Base-by-base conservation (phyloP, 371 early-diverging fungal species). In the Rhizopus sp. region DNA sequence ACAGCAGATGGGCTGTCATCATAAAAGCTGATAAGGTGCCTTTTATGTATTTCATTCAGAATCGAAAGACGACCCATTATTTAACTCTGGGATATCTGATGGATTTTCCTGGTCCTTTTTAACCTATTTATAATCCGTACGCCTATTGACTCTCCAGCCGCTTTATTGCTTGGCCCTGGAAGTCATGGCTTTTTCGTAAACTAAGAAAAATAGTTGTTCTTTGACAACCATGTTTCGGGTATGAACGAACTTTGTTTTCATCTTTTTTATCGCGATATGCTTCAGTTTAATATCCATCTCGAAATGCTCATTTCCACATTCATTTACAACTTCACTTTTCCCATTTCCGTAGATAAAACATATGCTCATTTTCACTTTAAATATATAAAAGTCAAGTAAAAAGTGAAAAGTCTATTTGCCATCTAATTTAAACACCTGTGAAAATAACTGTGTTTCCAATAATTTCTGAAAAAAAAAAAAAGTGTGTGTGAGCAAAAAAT, bases 171-270 rank as follows among this genome's bases (percentile, higher is more conserved):
- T 52, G n/a, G 52, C 29, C 29, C 30, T 16, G 52, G 40, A n/a
- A 52, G 40, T 52, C 40, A 23, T 52, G 40, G 40, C n/a, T 39
- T 29, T 52, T 38, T 59, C 59, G 34, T 57, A 41, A 40, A 57
- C 38, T n/a, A 37, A 57, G 41, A 50, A 57, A 42, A 50, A 57
- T 4, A 41, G 17, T 32, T 40, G 34, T 15, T 49, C 55, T 32
- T 55, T 59, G 38, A 47, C 23, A 53, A 39, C 55, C 55, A 42
- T 47, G 60, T 53, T 59, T 59, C 60, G 23, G 46, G n/a, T 59
- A 59, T 53, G 48, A 37, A n/a, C 23, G 53, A 34, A 59, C 45
- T 47, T 53, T 16, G 17, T 53, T 59, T 41, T 15, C 44, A 40
- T 53, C 31, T 35, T 59, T 37, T 52, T 52, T 53, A 57, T 49